Conservation (phyloP, 345 rosid genomes). For the Camelina laxa region DNA sequence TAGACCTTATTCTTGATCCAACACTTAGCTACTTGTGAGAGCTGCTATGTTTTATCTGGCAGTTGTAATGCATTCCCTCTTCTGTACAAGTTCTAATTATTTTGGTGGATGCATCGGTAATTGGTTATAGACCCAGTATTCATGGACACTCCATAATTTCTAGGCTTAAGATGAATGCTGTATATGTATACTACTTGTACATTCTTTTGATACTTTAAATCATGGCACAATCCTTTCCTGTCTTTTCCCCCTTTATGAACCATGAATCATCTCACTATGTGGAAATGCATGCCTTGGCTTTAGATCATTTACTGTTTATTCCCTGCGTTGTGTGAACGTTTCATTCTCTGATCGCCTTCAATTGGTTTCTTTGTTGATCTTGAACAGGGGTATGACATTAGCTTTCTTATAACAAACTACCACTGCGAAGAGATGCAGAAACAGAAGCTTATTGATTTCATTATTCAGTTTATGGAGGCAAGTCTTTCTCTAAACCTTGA, state of each 20-base stretch:
- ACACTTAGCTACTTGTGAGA: neutral
- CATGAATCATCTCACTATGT: slow-evolving; percentile 8
- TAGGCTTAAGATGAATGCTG: slow-evolving; percentile 7
- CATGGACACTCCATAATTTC: neutral
- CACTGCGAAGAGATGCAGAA: slow-evolving; percentile 99
- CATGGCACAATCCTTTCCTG: neutral
- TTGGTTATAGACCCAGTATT: neutral
- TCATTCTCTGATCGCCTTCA: neutral
- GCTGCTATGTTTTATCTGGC: slow-evolving; percentile 7
- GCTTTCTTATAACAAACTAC: slow-evolving; percentile 95
- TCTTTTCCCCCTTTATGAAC: slow-evolving; percentile 4
- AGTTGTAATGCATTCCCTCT: slow-evolving; percentile 22
- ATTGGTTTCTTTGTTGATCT: slow-evolving; percentile 28
- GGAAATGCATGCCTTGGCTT: slow-evolving; percentile 4
- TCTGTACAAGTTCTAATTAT: slow-evolving; percentile 8
- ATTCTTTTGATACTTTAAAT: neutral
- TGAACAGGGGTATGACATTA: slow-evolving; percentile 92
- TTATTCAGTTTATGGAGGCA: slow-evolving; percentile 98
- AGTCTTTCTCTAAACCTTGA: slow-evolving; percentile 44
- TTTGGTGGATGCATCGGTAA: neutral
- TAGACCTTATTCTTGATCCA: slow-evolving; percentile 30
- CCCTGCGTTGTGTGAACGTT: neutral
- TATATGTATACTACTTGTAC: neutral
- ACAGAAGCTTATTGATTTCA: slow-evolving; percentile 92
- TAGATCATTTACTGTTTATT: neutral